These are phyloP conservation scores for Naganishia sp. DNA, from an alignment of 1,284 basidiomycete species.

Conservation along the genomic window DNA sequence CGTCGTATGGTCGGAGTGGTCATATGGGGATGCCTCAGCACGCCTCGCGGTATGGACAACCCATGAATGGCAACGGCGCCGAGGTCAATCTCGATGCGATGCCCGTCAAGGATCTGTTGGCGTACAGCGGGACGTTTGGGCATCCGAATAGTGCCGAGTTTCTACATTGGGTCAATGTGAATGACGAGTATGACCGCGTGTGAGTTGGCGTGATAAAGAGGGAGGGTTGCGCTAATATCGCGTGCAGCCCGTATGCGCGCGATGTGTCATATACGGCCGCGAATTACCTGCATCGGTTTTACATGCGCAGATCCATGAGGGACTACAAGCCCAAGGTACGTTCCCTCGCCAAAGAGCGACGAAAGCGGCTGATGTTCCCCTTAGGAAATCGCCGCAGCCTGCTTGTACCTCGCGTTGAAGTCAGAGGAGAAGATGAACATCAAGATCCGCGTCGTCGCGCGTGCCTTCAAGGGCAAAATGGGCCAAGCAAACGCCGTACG, in stretches of 20 bases:
- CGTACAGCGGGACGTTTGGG: slow-evolving; percentile 22
- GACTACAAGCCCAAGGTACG: slow-evolving; percentile 60
- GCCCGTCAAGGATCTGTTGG: slow-evolving; percentile 10
- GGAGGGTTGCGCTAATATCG: not conserved
- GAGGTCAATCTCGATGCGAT: slow-evolving; percentile 15
- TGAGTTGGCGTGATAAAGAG: not conserved
- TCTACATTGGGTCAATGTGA: slow-evolving; percentile 20
- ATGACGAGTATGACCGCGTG: slow-evolving; percentile 25
- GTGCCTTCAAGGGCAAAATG: slow-evolving; percentile 33
- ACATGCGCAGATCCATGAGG: slow-evolving; percentile 80
- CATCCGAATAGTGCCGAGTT: slow-evolving; percentile 24
- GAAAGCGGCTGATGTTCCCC: not conserved
- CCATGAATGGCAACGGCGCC: not conserved
- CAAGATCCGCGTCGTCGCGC: slow-evolving; percentile 34
- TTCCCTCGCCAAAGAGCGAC: slow-evolving; percentile 32
- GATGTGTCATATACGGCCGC: slow-evolving; percentile 72
- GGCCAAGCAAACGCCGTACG: slow-evolving; percentile 34
- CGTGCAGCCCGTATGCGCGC: slow-evolving; percentile 16
- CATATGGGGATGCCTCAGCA: slow-evolving; percentile 11
- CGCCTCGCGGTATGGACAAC: slow-evolving; percentile 2
- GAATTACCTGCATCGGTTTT: slow-evolving; percentile 88
- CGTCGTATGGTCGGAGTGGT: not conserved
- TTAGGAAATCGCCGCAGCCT: slow-evolving; percentile 80
- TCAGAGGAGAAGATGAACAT: slow-evolving; percentile 50
- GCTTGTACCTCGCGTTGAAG: slow-evolving; percentile 84